Percentiles rank a stretch among this genome's conserved stretches.
phyloP scores from a whole-genome alignment of 2,329 filamentous ascomycete species.

The Cladosporium colombiae region DNA sequence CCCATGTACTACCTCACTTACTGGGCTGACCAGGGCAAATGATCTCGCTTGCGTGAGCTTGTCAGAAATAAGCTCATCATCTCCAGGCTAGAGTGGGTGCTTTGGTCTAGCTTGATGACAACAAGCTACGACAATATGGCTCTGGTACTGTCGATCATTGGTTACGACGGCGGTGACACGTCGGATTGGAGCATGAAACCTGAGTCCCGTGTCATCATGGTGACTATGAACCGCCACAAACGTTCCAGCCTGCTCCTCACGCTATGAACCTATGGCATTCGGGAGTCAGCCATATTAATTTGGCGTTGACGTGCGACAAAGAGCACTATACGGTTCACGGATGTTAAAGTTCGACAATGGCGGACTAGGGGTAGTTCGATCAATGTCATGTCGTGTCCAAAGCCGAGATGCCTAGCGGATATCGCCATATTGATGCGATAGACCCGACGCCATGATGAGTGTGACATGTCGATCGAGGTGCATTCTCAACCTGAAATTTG shows the following conservation, averaged over 20 bases:
- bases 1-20: not conserved
- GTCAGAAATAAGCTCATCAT: constrained; percentile 15
- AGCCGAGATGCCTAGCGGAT: not conserved
- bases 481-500: not conserved
- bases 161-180: not conserved
- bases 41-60: constrained; percentile 8
- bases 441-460: not conserved
- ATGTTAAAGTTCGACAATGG: not conserved
- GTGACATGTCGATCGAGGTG: not conserved
- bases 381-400: not conserved
- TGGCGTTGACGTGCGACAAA: not conserved
- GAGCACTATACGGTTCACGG: not conserved
- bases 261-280: not conserved
- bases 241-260: not conserved
- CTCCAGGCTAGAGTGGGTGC: not conserved
- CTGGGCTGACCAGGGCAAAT: constrained; percentile 3
- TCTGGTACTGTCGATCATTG: constrained; percentile 20
- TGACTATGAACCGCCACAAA: not conserved
- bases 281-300: not conserved
- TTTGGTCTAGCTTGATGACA: constrained; percentile 11
- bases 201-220: not conserved
- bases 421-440: not conserved
- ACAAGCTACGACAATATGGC: constrained; percentile 2
- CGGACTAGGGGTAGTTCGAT: not conserved
- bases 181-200: constrained; percentile 10